Conservation (phyloP, 352 stramenopile species). For the Phytophthora idaei region DNA sequence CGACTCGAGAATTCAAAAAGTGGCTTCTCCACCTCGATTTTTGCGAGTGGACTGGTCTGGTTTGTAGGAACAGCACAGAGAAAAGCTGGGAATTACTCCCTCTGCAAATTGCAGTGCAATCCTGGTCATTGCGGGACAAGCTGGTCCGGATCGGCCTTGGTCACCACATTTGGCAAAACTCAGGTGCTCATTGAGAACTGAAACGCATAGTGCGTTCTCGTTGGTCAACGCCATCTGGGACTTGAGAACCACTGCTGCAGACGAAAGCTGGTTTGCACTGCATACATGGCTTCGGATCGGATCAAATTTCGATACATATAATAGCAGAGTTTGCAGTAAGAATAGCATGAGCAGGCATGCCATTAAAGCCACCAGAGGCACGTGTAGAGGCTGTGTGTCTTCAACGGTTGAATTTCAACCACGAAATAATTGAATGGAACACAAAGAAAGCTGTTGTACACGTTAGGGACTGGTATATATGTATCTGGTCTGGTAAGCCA, state of each 20-base stretch:
- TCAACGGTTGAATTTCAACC: constrained; percentile 1
- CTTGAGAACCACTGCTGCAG: constrained; percentile 22
- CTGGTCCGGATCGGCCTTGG: constrained; percentile 17
- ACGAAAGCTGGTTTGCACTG: constrained; percentile 23
- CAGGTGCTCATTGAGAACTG: background rate
- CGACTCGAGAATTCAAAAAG: constrained; percentile 27
- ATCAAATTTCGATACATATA: background rate
- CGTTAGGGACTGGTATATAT: background rate
- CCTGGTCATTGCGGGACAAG: constrained; percentile 8
- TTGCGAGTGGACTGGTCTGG: constrained; percentile 19
- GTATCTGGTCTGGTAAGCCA: constrained; percentile 10
- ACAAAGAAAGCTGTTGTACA: constrained; percentile 1
- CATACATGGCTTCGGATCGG: constrained; percentile 28
- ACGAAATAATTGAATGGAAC: constrained; percentile 26
- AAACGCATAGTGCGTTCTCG: too few relatives aligned
- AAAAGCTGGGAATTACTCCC: constrained; percentile 27
- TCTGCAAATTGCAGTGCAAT: background rate
- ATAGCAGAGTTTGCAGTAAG: too few relatives aligned
- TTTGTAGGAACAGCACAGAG: constrained; percentile 29
- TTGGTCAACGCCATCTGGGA: constrained; percentile 14
- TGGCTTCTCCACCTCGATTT: constrained; percentile 17
- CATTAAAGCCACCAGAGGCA: constrained; percentile 3
- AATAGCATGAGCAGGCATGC: too few relatives aligned
- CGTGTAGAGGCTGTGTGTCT: background rate
- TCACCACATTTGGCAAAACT: background rate